These are phyloP conservation scores for Boletus insuetus DNA, from an alignment of 768 basidiomycete genomes.

Conservation along the genomic window DNA sequence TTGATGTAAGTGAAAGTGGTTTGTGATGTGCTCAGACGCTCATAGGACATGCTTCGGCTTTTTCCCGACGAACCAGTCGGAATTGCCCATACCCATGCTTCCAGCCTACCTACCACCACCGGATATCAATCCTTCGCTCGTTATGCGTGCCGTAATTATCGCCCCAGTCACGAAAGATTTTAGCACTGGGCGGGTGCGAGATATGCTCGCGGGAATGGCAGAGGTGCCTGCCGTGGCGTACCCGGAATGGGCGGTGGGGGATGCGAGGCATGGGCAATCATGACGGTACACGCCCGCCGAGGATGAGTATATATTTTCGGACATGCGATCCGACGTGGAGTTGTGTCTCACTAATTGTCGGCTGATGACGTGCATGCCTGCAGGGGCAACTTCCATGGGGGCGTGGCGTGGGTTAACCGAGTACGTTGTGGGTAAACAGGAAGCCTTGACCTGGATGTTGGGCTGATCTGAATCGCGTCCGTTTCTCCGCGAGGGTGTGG, in stretches of 20 bases:
- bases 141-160: slow-evolving; percentile 55
- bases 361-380: slow-evolving; percentile 19
- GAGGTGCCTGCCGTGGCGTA: slow-evolving; percentile 18
- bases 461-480: slow-evolving; percentile 15
- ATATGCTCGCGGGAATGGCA: slow-evolving; percentile 22
- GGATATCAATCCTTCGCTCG: slow-evolving; percentile 41
- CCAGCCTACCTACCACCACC: slow-evolving; percentile 41
- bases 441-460: slow-evolving; percentile 1
- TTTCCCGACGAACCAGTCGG: slow-evolving; percentile 29
- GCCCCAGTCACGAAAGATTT: slow-evolving; percentile 44
- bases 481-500: slow-evolving; percentile 27
- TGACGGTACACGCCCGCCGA: not conserved
- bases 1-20: slow-evolving; percentile 36
- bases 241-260: slow-evolving; percentile 15
- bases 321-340: slow-evolving; percentile 14
- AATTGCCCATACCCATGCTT: slow-evolving; percentile 41
- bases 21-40: slow-evolving; percentile 6
- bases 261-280: not conserved
- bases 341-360: slow-evolving; percentile 10
- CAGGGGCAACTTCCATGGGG: slow-evolving; percentile 12
- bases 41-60: slow-evolving; percentile 14
- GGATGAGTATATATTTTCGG: slow-evolving; percentile 10
- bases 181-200: slow-evolving; percentile 30
- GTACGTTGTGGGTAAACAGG: slow-evolving; percentile 25
- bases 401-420: slow-evolving; percentile 27